Percentiles rank a stretch among this genome's conserved stretches.
Evolutionary conservation across 2,329 filamentous ascomycete species (phyloP).

Genomic region (Fusarium nisikadoi): DNA sequence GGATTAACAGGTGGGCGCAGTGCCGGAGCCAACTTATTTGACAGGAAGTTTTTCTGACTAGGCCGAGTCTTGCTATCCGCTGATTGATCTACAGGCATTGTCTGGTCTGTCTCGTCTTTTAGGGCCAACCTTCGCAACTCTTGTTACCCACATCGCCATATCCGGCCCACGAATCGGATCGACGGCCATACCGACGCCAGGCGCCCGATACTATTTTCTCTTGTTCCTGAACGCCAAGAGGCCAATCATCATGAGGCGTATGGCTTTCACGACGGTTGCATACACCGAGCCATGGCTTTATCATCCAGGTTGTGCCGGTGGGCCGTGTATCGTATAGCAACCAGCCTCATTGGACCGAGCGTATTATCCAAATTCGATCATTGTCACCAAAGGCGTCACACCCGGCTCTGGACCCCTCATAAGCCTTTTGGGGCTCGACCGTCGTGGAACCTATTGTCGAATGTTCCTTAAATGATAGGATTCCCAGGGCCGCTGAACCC

Average conservation of each 20-base stretch:
- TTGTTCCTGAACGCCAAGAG: constrained; percentile 9
- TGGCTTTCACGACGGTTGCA: constrained; percentile 7
- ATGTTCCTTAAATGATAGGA: not conserved
- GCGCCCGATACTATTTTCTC: not conserved
- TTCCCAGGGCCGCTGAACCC: not conserved
- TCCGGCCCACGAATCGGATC: constrained; percentile 16
- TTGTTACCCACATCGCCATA: constrained; percentile 5
- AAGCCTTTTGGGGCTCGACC: not conserved
- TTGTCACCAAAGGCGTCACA: constrained; percentile 18
- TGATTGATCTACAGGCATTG: not conserved
- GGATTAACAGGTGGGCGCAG: not conserved
- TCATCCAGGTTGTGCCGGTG: not conserved
- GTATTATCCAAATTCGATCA: not conserved
- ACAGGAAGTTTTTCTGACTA: not conserved
- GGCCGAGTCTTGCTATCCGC: not conserved
- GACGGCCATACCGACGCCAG: constrained; percentile 11
- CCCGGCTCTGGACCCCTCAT: not conserved
- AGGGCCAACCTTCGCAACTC: not conserved
- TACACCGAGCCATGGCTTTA: not conserved
- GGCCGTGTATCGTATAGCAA: not conserved
- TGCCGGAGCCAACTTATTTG: not conserved
- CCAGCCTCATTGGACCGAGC: constrained; percentile 1
- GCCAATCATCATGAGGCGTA: not conserved
- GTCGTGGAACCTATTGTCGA: not conserved
- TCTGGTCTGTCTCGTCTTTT: not conserved